A percentile compares a stretch with the other conserved stretches of the same genome.
These are phyloP conservation scores for Xylaria longipes DNA, from an alignment of 495 filamentous ascomycete species.

Conservation along the genomic window DNA sequence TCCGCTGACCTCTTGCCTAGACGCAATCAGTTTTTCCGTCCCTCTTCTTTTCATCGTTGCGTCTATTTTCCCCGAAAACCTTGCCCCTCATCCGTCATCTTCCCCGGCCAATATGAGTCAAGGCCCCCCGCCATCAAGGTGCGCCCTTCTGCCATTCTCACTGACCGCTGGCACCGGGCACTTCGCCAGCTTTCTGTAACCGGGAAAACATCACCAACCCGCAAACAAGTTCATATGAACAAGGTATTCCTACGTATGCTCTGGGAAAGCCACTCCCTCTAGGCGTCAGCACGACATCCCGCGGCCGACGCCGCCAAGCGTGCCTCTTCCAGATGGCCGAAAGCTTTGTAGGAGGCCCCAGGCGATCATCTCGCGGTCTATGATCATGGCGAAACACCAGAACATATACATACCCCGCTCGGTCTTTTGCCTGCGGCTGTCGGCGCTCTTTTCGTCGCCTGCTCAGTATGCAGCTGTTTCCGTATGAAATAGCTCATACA, in stretches of 20 bases:
- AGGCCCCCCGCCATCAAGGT: not conserved
- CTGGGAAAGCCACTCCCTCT: not conserved
- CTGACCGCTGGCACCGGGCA: not conserved
- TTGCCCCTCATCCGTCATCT: not conserved
- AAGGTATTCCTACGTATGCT: not conserved
- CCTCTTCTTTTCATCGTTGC: not conserved
- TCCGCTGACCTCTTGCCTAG: conserved; percentile 19
- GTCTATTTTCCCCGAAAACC: conserved; percentile 10
- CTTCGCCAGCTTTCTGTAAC: not conserved
- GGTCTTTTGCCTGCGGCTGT: not conserved
- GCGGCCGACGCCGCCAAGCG: not conserved
- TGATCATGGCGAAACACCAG: not conserved
- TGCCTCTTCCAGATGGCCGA: conserved; percentile 3
- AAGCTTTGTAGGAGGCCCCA: not conserved
- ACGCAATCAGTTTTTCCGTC: not conserved
- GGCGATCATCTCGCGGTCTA: not conserved
- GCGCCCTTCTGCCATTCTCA: not conserved
- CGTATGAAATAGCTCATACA: not conserved
- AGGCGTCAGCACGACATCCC: not conserved
- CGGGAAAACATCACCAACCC: not conserved
- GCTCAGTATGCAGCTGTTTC: not conserved
- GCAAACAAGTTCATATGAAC: not conserved
- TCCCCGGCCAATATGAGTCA: not conserved
- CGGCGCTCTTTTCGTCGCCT: not conserved
- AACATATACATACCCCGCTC: not conserved